Percentiles rank a stretch among this genome's conserved stretches.
phyloP scores from a whole-genome alignment of 2,329 filamentous ascomycete genomes.

The Aspergillus fumigatus region DNA sequence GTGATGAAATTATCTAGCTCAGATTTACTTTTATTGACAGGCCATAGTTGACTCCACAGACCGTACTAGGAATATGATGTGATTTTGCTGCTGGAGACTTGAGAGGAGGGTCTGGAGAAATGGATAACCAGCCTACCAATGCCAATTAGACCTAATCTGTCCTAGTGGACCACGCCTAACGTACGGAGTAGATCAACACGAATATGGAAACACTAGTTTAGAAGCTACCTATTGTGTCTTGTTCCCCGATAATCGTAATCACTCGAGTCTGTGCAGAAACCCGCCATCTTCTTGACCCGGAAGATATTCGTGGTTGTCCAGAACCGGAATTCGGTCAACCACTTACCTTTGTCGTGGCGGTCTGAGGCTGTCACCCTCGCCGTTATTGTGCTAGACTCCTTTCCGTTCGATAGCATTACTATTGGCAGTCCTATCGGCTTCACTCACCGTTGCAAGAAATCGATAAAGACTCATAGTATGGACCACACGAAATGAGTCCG shows the following conservation, averaged over 20 bases:
- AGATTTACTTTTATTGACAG: neutral
- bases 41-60: neutral
- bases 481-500: slow-evolving; percentile 3
- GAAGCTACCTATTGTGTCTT: neutral
- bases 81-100: neutral
- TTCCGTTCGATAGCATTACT: neutral
- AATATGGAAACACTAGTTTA: no score
- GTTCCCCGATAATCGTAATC: neutral
- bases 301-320: neutral
- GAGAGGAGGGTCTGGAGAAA: neutral
- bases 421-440: neutral
- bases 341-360: neutral
- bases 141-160: no score
- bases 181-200: no score
- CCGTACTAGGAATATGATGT: neutral
- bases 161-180: no score
- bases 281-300: neutral
- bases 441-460: neutral
- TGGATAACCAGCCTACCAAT: neutral
- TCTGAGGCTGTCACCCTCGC: neutral
- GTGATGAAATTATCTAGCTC: neutral
- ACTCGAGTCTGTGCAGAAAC: neutral
- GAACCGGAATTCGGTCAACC: neutral
- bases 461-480: neutral
- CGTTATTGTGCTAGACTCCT: neutral